Conservation (phyloP, 345 rosid genomes). For the Brassica incana region DNA sequence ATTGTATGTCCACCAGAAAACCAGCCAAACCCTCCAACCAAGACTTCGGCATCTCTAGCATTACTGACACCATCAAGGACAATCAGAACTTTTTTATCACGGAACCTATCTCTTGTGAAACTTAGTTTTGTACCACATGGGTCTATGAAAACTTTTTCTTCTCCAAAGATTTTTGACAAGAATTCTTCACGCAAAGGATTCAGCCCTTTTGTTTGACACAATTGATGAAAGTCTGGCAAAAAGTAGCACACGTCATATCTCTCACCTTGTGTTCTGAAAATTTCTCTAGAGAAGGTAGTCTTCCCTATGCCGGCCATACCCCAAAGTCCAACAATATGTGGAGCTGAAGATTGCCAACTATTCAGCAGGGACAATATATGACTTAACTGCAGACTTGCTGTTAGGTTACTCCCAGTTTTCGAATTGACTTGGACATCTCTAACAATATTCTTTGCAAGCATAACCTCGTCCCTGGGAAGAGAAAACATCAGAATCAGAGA, state of each 20-base stretch:
- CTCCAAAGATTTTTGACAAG: constrained; percentile 21
- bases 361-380: neutral
- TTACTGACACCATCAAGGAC: constrained; percentile 35
- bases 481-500: neutral
- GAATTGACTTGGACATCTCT: neutral
- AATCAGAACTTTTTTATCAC: constrained; percentile 20
- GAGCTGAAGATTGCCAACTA: neutral
- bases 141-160: neutral
- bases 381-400: too few relatives aligned
- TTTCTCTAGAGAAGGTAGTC: neutral
- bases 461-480: neutral
- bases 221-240: constrained; percentile 25
- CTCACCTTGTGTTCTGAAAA: neutral
- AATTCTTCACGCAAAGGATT: constrained; percentile 24
- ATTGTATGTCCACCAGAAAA: constrained; percentile 34
- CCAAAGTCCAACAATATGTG: constrained; percentile 29
- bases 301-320: constrained; percentile 38
- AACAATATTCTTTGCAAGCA: constrained; percentile 13
- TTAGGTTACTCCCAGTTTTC: too few relatives aligned
- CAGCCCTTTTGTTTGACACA: constrained; percentile 4
- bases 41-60: constrained; percentile 19
- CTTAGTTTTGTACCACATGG: constrained; percentile 5
- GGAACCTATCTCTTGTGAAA: constrained; percentile 3
- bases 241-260: constrained; percentile 14
- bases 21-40: constrained; percentile 28